Evolutionary conservation across 371 early-diverging fungal genomes (phyloP), one percentile per base, ranked within the genome.

Genomic region (Mucor racemosus): DNA sequence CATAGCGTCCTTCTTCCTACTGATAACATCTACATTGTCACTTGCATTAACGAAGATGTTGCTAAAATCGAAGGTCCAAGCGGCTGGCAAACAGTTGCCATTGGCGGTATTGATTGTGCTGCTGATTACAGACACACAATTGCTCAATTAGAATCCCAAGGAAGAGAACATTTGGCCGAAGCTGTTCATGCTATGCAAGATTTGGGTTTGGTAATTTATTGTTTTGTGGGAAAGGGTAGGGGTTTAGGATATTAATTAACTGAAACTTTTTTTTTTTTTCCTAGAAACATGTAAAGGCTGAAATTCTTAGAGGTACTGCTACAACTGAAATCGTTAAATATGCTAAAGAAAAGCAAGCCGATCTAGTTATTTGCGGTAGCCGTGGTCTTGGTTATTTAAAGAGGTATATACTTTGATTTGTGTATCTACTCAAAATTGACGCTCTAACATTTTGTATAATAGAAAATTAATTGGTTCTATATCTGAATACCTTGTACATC

Each of bases 361-460:
- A 76, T 61, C 35, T 76, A 11, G 67, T 74, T 19, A 65, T 74
- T 44, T 71, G 74, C 35, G 77, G 77, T 44, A 64, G 64, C 31
- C 62, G 67, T 26, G 74, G 74, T 42, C 54, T 48, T 34, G 77
- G 77, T 3, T 74, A 64, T 38, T 50, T 76, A 14, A 76, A 74
- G 62, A 71, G 74, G 77, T 74, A 68, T 68, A 19, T 19, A n/a
- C 0, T 17, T 50, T 46, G 42, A 15, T 41, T 21, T 19, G 13
- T 26, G 8, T 50, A 14, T 15, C 38, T 38, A 11, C 5, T 38
- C 9, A 9, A 7, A 40, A 48, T 26, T 34, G 48, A 35, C 44
- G 3, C 38, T 38, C 4, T 38, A 3, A 26, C 3, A 26, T 5
- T 38, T 38, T 38, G 11, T 9, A 38, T 9, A 9, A 13, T 58